Percentiles rank a stretch among this genome's conserved stretches.
Evolutionary conservation across 768 basidiomycete species (phyloP).

Genomic region (Neoboletus magnificus): DNA sequence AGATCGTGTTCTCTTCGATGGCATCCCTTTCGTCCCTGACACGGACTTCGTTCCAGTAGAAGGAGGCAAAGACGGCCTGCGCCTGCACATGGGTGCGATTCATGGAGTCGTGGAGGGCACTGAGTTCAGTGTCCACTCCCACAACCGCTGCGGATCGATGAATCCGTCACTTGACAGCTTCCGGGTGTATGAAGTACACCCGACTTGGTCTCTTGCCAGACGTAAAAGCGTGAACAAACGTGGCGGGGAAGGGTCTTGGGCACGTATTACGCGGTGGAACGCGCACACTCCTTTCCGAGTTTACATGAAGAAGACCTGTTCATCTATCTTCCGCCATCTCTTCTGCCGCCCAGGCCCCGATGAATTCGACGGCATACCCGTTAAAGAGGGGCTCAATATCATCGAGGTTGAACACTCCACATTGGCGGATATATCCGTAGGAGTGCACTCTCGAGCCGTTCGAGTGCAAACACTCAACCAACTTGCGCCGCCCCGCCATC

Average conservation of each 20-base stretch:
- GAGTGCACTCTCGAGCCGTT: constrained; percentile 38
- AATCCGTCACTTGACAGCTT: constrained; percentile 52
- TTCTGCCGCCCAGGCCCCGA: constrained; percentile 34
- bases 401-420: constrained; percentile 42
- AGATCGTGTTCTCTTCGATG: constrained; percentile 51
- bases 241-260: constrained; percentile 50
- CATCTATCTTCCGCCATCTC: constrained; percentile 48
- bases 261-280: constrained; percentile 52
- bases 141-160: constrained; percentile 56
- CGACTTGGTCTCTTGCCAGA: constrained; percentile 57
- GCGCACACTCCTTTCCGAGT: constrained; percentile 53
- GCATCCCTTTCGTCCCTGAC: constrained; percentile 53
- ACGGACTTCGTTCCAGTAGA: constrained; percentile 44
- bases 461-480: constrained; percentile 46
- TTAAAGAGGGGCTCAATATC: constrained; percentile 43
- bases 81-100: constrained; percentile 55
- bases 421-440: constrained; percentile 52
- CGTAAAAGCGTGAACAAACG: constrained; percentile 33
- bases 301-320: constrained; percentile 45
- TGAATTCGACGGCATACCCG: constrained; percentile 29
- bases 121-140: constrained; percentile 57
- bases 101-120: constrained; percentile 65
- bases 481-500: constrained; percentile 35
- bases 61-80: constrained; percentile 39
- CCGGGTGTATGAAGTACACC: constrained; percentile 50